Percentiles rank a stretch among this genome's conserved stretches.
These are phyloP conservation scores for Cladosporium austrohemisphaericum DNA, from an alignment of 2,329 filamentous ascomycete genomes.

Conservation along the genomic window DNA sequence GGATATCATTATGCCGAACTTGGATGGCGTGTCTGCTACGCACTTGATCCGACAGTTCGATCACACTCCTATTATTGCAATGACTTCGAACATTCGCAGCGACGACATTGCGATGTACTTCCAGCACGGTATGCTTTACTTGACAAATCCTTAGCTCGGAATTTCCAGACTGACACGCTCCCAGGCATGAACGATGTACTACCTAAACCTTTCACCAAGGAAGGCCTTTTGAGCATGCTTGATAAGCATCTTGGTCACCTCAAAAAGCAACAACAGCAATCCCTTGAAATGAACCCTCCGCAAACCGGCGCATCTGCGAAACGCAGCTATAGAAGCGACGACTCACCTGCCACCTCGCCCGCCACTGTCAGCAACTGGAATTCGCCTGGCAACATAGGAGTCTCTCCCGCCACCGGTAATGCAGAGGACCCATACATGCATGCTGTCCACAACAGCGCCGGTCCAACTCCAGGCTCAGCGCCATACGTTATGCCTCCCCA, in stretches of 20 bases:
- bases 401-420: conserved; percentile 52
- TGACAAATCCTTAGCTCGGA: conserved; percentile 1
- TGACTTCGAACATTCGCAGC: conserved; percentile 97
- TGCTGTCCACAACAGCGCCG: conserved; percentile 40
- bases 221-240: conserved; percentile 73
- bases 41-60: conserved; percentile 88
- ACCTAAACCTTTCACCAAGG: conserved; percentile 91
- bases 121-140: conserved; percentile 69
- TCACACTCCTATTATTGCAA: conserved; percentile 85
- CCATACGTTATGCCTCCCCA: conserved; percentile 34
- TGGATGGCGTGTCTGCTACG: conserved; percentile 92
- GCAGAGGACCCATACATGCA: conserved; percentile 45
- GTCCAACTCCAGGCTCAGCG: conserved; percentile 26
- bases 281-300: conserved; percentile 39
- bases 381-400: conserved; percentile 56
- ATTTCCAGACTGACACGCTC: background rate
- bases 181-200: conserved; percentile 95
- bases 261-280: conserved; percentile 52
- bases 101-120: conserved; percentile 98
- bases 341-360: conserved; percentile 60
- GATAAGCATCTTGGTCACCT: conserved; percentile 85
- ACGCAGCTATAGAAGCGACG: conserved; percentile 60
- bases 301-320: conserved; percentile 50
- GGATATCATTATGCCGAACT: conserved; percentile 87
- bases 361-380: conserved; percentile 61